Evolutionary conservation across 371 early-diverging fungal species (phyloP).

Genomic region (Mortierella polycephala): DNA sequence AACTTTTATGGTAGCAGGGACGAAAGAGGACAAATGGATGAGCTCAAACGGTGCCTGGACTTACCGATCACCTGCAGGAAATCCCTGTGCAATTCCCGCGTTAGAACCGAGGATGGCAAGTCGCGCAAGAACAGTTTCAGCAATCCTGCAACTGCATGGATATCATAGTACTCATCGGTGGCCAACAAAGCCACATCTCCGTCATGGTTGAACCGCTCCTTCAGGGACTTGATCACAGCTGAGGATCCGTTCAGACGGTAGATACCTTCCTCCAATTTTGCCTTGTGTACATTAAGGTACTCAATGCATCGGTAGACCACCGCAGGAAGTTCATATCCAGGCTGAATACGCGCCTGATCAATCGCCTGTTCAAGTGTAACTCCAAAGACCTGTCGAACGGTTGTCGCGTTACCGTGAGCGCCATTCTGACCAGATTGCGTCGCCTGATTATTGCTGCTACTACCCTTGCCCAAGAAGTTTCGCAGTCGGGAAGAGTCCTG

Average conservation of each 20-base stretch:
- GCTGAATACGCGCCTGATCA: constrained; percentile 68
- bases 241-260: constrained; percentile 91
- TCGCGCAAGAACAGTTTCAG: constrained; percentile 94
- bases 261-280: constrained; percentile 92
- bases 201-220: constrained; percentile 80
- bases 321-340: constrained; percentile 86
- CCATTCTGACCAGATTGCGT: constrained; percentile 8
- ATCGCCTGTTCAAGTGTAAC: constrained; percentile 76
- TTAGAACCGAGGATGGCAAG: constrained; percentile 87
- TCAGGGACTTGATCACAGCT: constrained; percentile 75
- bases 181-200: constrained; percentile 61
- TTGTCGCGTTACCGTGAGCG: neutral
- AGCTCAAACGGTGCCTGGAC: neutral
- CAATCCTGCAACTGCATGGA: constrained; percentile 92
- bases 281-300: constrained; percentile 87
- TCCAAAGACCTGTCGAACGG: constrained; percentile 75
- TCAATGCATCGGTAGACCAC: constrained; percentile 96
- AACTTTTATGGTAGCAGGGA: neutral
- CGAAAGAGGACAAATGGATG: neutral
- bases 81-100: constrained; percentile 78
- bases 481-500: constrained; percentile 34
- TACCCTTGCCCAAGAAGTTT: constrained; percentile 45
- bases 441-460: constrained; percentile 13
- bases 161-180: constrained; percentile 72
- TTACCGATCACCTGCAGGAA: constrained; percentile 81